phyloP scores from a whole-genome alignment of 2,329 filamentous ascomycete species.

The Clarireedia homoeocarpa region DNA sequence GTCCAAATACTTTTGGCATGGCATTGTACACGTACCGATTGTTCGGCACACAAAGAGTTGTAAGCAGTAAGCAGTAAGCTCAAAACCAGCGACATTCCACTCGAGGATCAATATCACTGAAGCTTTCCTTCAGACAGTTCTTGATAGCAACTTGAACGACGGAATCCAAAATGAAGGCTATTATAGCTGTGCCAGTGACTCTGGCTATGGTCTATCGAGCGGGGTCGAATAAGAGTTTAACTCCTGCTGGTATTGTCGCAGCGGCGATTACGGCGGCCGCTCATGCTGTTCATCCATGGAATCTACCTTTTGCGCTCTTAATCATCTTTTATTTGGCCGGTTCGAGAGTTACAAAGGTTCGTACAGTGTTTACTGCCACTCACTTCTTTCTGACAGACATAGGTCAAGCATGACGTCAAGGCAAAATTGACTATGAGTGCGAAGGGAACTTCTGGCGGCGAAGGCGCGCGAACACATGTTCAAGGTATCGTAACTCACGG shows the following conservation, averaged over 20 bases:
- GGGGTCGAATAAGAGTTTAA: conserved; percentile 68
- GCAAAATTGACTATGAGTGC: conserved; percentile 71
- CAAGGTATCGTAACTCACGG: conserved; percentile 47
- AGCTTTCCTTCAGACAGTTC: neutral
- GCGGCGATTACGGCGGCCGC: conserved; percentile 67
- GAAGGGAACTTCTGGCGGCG: conserved; percentile 64
- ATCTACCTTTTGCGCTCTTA: conserved; percentile 78
- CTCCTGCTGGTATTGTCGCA: conserved; percentile 62
- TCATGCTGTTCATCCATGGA: conserved; percentile 90
- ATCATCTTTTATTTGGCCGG: conserved; percentile 81
- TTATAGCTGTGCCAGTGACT: conserved; percentile 50
- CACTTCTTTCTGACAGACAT: conserved; percentile 15
- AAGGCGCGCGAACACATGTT: conserved; percentile 74
- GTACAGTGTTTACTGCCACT: neutral
- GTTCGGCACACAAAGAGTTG: too few species aligned
- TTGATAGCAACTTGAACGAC: neutral
- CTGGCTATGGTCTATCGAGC: conserved; percentile 58
- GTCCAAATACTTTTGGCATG: too few species aligned
- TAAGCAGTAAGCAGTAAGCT: too few species aligned
- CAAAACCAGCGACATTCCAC: neutral
- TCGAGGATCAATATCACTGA: neutral
- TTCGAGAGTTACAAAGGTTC: conserved; percentile 73
- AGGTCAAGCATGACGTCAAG: conserved; percentile 87
- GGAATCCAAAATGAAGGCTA: conserved; percentile 42
- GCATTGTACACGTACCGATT: too few species aligned